Evolutionary conservation across 345 rosid species (phyloP).

Genomic region (Orychophragmus violaceus): DNA sequence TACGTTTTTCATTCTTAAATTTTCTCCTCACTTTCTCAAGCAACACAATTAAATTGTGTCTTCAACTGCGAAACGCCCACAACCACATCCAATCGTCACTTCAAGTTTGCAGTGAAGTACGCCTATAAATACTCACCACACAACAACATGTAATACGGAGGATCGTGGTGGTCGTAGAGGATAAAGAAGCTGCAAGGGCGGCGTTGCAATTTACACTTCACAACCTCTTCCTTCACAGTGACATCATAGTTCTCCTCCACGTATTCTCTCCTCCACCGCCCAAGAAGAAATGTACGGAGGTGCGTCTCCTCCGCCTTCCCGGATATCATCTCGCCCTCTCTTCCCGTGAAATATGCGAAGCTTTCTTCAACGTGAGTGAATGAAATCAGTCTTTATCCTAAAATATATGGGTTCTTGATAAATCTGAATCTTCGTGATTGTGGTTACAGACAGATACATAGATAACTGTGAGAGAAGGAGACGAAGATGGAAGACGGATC

Average conservation of each 20-base stretch:
- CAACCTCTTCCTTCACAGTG: slow-evolving; percentile 47
- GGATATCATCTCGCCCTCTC: slow-evolving; percentile 57
- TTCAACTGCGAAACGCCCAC: too few species aligned
- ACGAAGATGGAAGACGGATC: slow-evolving; percentile 58
- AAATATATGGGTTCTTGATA: not conserved
- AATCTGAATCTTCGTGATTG: not conserved
- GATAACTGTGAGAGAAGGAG: slow-evolving; percentile 85
- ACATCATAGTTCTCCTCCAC: slow-evolving; percentile 51
- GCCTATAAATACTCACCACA: too few species aligned
- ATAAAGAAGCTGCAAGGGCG: slow-evolving; percentile 43
- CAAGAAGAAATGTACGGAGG: slow-evolving; percentile 36
- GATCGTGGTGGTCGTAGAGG: slow-evolving; percentile 56
- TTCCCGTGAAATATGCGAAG: slow-evolving; percentile 46
- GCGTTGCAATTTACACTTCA: slow-evolving; percentile 57
- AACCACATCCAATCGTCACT: too few species aligned
- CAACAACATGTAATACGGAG: too few species aligned
- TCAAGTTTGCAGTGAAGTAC: too few species aligned
- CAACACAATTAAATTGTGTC: too few species aligned
- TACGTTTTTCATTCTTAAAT: too few species aligned
- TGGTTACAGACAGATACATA: slow-evolving; percentile 57
- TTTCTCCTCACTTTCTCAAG: too few species aligned
- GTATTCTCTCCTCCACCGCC: slow-evolving; percentile 40
- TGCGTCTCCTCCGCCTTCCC: slow-evolving; percentile 38
- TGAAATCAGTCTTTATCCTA: not conserved
- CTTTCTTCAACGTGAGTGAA: slow-evolving; percentile 43